These are phyloP conservation scores for Chaetomiaceae sp. DNA, from an alignment of 2,329 filamentous ascomycete genomes.

Conservation along the genomic window DNA sequence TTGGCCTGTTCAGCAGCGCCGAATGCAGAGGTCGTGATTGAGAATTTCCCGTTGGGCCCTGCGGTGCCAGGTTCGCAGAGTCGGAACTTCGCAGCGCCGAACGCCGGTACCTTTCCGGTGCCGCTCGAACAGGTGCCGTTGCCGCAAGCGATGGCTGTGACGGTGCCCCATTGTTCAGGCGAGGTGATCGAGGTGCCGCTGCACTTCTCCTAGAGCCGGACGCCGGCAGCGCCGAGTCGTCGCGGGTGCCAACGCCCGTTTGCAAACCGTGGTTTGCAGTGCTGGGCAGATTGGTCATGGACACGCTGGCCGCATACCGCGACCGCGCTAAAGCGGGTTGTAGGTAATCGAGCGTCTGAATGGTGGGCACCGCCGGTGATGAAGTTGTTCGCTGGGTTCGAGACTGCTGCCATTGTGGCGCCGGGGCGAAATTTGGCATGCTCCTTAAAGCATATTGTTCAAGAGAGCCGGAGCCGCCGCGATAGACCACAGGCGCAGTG, in stretches of 20 bases:
- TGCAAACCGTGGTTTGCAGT: constrained; percentile 32
- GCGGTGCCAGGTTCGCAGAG: constrained; percentile 27
- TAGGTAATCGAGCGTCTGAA: constrained; percentile 34
- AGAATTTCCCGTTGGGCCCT: constrained; percentile 23
- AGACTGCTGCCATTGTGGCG: constrained; percentile 46
- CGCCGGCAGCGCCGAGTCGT: constrained; percentile 44
- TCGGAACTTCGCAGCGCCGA: constrained; percentile 51
- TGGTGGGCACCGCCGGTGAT: constrained; percentile 37
- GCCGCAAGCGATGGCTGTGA: constrained; percentile 49
- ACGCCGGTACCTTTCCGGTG: constrained; percentile 80
- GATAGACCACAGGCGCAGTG: constrained; percentile 43
- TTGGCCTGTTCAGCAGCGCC: constrained; percentile 41
- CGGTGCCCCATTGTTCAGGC: constrained; percentile 31
- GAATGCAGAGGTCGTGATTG: constrained; percentile 31
- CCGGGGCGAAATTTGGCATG: constrained; percentile 58
- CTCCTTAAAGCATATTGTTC: constrained; percentile 72
- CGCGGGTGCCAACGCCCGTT: constrained; percentile 39
- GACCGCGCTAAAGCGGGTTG: constrained; percentile 27
- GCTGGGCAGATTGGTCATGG: constrained; percentile 37
- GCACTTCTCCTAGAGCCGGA: constrained; percentile 37
- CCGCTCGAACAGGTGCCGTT: constrained; percentile 57
- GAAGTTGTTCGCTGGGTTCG: constrained; percentile 43
- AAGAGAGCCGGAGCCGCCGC: constrained; percentile 52
- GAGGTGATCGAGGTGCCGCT: constrained; percentile 38
- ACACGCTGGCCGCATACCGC: constrained; percentile 32